Conservation (phyloP, 2,329 filamentous ascomycete species). For the Knufia fluminis region DNA sequence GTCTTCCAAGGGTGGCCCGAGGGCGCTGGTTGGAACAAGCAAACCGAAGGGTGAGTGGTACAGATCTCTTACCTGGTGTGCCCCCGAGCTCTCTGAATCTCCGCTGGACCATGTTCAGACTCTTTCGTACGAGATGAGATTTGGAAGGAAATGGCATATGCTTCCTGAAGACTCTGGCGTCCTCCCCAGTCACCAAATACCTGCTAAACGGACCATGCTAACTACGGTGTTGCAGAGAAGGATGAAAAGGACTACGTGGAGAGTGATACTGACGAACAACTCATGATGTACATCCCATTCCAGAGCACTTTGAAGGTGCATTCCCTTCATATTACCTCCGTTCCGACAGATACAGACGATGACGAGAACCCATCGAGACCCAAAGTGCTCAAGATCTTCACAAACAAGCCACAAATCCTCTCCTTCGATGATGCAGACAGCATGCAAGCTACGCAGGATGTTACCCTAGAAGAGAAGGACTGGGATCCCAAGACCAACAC, state of each 20-base stretch:
- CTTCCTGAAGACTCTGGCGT: background rate
- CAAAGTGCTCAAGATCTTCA: constrained; percentile 73
- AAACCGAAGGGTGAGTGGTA: constrained; percentile 49
- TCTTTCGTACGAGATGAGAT: no score
- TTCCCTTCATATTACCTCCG: constrained; percentile 74
- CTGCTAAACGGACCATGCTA: no score
- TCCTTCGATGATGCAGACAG: constrained; percentile 94
- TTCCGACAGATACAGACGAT: constrained; percentile 47
- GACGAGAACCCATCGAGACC: constrained; percentile 73
- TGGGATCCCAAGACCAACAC: constrained; percentile 71
- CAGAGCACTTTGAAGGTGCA: constrained; percentile 82
- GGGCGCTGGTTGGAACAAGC: constrained; percentile 60
- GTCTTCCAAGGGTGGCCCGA: constrained; percentile 62
- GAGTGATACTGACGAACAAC: constrained; percentile 93
- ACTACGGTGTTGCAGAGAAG: constrained; percentile 45
- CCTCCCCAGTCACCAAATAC: background rate
- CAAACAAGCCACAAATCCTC: constrained; percentile 79
- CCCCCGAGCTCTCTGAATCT: constrained; percentile 59
- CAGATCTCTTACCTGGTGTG: constrained; percentile 40
- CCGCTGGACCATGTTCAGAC: no score
- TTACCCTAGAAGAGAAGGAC: constrained; percentile 64
- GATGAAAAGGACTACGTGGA: constrained; percentile 73
- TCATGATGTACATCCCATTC: constrained; percentile 88
- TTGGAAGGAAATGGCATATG: no score
- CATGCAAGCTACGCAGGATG: constrained; percentile 66